Conservation (phyloP, 768 basidiomycete genomes). For the Crassisporium funariophilum region DNA sequence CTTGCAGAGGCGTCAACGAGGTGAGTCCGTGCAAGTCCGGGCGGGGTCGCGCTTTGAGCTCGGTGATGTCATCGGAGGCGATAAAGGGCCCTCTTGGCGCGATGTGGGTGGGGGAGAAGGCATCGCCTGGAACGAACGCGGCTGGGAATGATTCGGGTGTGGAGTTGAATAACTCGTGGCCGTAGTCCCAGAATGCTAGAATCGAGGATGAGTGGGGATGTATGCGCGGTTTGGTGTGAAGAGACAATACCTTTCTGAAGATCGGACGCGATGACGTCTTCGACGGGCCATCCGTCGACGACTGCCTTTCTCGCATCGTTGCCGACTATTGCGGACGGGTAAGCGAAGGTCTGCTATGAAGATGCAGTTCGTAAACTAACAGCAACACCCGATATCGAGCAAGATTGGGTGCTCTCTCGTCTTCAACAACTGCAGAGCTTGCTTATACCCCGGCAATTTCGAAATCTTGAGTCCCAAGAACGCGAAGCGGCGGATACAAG, state of each 20-base stretch:
- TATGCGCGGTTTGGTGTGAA: not conserved
- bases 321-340: constrained; percentile 30
- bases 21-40: constrained; percentile 18
- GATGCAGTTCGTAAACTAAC: constrained; percentile 26
- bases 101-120: constrained; percentile 46
- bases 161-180: constrained; percentile 58
- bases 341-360: not conserved
- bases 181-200: constrained; percentile 64
- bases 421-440: constrained; percentile 26
- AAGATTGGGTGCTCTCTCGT: constrained; percentile 32
- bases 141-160: constrained; percentile 53
- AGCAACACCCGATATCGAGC: constrained; percentile 44
- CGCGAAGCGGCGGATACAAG: constrained; percentile 37
- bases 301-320: constrained; percentile 38
- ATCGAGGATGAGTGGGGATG: not conserved
- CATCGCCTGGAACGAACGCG: constrained; percentile 55
- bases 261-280: constrained; percentile 37
- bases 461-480: constrained; percentile 36
- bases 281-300: constrained; percentile 38
- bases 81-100: constrained; percentile 22
- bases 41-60: not conserved
- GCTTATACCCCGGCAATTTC: constrained; percentile 32
- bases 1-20: constrained; percentile 30
- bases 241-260: constrained; percentile 27
- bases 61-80: constrained; percentile 11